These are phyloP conservation scores for Tolypocladium cylindrosporum DNA, from an alignment of 2,329 filamentous ascomycete genomes.

Conservation along the genomic window DNA sequence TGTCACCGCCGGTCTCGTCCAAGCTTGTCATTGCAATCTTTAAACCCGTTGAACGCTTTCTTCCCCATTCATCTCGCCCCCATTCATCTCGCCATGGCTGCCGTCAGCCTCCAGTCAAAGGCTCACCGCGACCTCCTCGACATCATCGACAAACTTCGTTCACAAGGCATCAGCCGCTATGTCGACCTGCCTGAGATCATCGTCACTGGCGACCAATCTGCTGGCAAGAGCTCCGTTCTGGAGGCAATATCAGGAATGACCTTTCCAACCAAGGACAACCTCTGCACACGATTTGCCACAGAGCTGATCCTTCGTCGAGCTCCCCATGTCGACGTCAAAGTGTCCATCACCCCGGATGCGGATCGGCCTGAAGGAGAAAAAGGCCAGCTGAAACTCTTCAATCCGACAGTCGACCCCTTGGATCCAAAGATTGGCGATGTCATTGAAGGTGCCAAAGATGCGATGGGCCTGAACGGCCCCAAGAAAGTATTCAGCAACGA, in stretches of 20 bases:
- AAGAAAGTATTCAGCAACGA: constrained; percentile 32
- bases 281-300: constrained; percentile 55
- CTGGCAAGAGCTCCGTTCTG: constrained; percentile 55
- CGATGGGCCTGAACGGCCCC: constrained; percentile 36
- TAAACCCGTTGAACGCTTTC: too few species aligned
- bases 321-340: constrained; percentile 18
- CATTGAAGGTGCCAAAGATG: constrained; percentile 27
- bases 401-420: constrained; percentile 4
- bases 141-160: constrained; percentile 8
- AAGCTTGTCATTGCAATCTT: not conserved
- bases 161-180: constrained; percentile 7
- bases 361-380: constrained; percentile 15
- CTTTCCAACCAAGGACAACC: constrained; percentile 46
- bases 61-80: constrained; percentile 10
- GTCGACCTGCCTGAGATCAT: constrained; percentile 38
- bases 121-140: constrained; percentile 8
- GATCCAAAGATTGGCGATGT: constrained; percentile 18
- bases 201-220: constrained; percentile 51
- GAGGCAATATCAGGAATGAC: constrained; percentile 53
- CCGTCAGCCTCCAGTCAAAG: constrained; percentile 4
- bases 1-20: not conserved
- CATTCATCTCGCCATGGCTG: constrained; percentile 10
- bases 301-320: constrained; percentile 47
- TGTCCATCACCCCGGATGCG: constrained; percentile 20
- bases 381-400: constrained; percentile 16